Evolutionary conservation across 805 yeast genomes (phyloP), one percentile per base, ranked within the genome.

Genomic region (Komagataella pseudopastoris): DNA sequence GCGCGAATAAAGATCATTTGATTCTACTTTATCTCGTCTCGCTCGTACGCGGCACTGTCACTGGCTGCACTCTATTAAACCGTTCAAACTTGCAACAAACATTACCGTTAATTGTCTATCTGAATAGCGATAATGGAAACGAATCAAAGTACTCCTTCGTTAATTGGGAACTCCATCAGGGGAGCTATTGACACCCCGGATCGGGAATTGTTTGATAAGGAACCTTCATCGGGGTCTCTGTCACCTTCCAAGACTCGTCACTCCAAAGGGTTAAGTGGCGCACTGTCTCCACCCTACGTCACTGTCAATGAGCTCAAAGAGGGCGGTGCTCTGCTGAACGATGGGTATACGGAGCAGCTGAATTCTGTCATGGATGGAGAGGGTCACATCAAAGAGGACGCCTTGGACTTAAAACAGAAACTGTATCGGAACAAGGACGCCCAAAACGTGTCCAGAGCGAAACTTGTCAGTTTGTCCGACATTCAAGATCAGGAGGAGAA

Each of bases 281-380:
- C 14, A 10, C 39, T 30, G 12, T 54, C 62, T 20, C 51, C 62
- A 17, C 59, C 66, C 2, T 50, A 56, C 51, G 69, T 59, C 68
- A 71, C 65, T 64, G 73, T 51, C 69, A 71, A 59, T 69, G 70
- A 71, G 17, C 58, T 70, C 30, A 62, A 58, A 17, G 66, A 62
- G 6, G 76, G 78, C 47, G 77, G 82, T 45, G 83, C 83, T 3
- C 64, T 81, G 6, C 61, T 79, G 57, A 77, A 76, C 55, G 83
- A 76, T 49, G 84, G 79, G 51, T 82, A 76, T 54, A 78, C 73
- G 54, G 81, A 73, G 56, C 76, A 72, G 55, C 72, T 80, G 56
- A 81, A 73, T 23, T 63, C 68, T 18, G 68, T 77, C 49, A 63
- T 81, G 58, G 84, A 80, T 57, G 69, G 70, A 10, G 68, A 70